A percentile compares a stretch with the other conserved stretches of the same genome.
These are phyloP conservation scores for Phytopythium helicoides DNA, from an alignment of 352 stramenopile species.

Conservation along the genomic window DNA sequence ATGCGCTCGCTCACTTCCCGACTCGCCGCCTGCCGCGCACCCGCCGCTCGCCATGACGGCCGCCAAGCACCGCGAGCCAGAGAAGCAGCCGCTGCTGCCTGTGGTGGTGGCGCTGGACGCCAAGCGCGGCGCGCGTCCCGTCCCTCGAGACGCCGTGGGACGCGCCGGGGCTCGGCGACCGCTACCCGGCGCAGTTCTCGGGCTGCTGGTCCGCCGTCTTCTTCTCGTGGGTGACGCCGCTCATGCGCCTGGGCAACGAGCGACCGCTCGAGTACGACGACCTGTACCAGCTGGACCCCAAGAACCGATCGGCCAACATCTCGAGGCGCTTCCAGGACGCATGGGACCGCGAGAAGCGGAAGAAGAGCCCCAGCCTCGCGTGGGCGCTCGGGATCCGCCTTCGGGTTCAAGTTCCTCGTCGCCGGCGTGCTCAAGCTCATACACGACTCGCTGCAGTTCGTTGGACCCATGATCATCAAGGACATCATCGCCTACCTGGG, in stretches of 20 bases:
- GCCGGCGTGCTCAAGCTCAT: slow-evolving; percentile 76
- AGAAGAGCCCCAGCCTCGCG: slow-evolving; percentile 44
- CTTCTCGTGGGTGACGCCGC: slow-evolving; percentile 87
- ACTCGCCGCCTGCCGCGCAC: not conserved
- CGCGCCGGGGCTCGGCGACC: slow-evolving; percentile 43
- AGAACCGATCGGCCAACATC: slow-evolving; percentile 59
- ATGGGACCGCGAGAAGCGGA: slow-evolving; percentile 39
- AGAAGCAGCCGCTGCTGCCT: slow-evolving; percentile 24
- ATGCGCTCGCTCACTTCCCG: slow-evolving; percentile 1
- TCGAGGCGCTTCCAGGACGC: slow-evolving; percentile 36
- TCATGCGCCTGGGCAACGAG: slow-evolving; percentile 84
- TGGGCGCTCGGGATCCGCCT: slow-evolving; percentile 44
- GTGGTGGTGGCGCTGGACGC: not conserved
- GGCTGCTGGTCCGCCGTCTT: slow-evolving; percentile 59
- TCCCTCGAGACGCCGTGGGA: slow-evolving; percentile 10
- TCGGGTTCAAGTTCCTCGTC: slow-evolving; percentile 51
- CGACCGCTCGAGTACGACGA: slow-evolving; percentile 78
- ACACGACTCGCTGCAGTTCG: slow-evolving; percentile 84
- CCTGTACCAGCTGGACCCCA: slow-evolving; percentile 78
- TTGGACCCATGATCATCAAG: slow-evolving; percentile 81
- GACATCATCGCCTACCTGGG: slow-evolving; percentile 81
- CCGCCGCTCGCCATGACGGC: not conserved
- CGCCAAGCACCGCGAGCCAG: slow-evolving; percentile 12
- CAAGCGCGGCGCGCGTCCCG: slow-evolving; percentile 6
- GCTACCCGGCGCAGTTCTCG: slow-evolving; percentile 54